Conservation (phyloP, 2,329 filamentous ascomycete species). For the Septoria linicola region DNA sequence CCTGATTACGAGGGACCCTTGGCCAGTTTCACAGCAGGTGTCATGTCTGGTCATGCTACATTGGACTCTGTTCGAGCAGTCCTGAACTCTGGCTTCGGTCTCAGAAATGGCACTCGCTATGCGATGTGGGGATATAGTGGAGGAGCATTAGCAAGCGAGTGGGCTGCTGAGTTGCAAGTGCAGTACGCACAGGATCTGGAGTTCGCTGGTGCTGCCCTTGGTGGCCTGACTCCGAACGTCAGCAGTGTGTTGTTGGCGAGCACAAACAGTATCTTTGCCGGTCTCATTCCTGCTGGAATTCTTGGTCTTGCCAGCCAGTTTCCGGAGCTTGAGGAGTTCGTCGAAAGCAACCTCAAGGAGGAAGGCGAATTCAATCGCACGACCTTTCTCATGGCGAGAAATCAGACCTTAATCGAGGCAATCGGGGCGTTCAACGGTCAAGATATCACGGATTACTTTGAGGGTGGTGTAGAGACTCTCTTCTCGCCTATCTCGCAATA, state of each 20-base stretch:
- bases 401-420: constrained; percentile 32
- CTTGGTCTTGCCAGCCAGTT: constrained; percentile 41
- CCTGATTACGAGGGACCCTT: constrained; percentile 49
- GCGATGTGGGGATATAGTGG: constrained; percentile 58
- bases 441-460: constrained; percentile 46
- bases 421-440: constrained; percentile 35
- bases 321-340: constrained; percentile 33
- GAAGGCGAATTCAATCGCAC: constrained; percentile 39
- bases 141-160: constrained; percentile 53
- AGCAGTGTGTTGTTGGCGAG: constrained; percentile 39
- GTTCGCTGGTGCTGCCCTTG: constrained; percentile 51
- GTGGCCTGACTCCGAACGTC: constrained; percentile 49
- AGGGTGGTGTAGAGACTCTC: constrained; percentile 35
- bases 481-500: constrained; percentile 28
- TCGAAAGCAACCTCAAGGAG: constrained; percentile 33
- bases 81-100: constrained; percentile 32
- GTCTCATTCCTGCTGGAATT: constrained; percentile 39
- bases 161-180: constrained; percentile 54
- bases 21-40: constrained; percentile 46
- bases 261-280: constrained; percentile 34
- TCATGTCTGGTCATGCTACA: constrained; percentile 46
- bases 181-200: constrained; percentile 55
- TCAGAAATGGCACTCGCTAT: constrained; percentile 25
- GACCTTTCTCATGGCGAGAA: constrained; percentile 35
- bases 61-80: constrained; percentile 48